Percentiles rank a stretch among this genome's conserved stretches.
These are phyloP conservation scores for Phaeoacremonium minimum DNA, from an alignment of 2,329 filamentous ascomycete species.

Conservation along the genomic window DNA sequence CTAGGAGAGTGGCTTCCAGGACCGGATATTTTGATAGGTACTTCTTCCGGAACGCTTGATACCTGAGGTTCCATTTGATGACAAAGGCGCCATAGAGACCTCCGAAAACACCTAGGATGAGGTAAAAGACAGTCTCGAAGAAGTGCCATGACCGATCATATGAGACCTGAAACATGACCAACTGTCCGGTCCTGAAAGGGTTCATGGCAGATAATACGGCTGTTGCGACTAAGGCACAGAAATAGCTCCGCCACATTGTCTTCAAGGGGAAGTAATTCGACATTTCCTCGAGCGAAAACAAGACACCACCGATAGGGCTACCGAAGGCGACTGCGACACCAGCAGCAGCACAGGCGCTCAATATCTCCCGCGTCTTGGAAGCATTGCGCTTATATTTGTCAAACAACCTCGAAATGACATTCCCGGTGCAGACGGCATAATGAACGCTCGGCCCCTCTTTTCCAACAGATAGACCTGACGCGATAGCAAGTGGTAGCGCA, in stretches of 20 bases:
- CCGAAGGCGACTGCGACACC: slow-evolving; percentile 96
- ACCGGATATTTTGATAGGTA: slow-evolving; percentile 82
- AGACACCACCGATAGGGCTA: slow-evolving; percentile 91
- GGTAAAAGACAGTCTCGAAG: slow-evolving; percentile 90
- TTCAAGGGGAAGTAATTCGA: slow-evolving; percentile 94
- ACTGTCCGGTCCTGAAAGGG: slow-evolving; percentile 90
- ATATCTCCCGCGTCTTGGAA: slow-evolving; percentile 88
- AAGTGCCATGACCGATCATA: slow-evolving; percentile 98
- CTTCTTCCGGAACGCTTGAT: slow-evolving; percentile 89
- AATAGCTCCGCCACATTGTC: slow-evolving; percentile 97
- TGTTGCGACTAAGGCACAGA: slow-evolving; percentile 92
- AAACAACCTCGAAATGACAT: slow-evolving; percentile 91
- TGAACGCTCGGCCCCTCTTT: slow-evolving; percentile 99
- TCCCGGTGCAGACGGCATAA: slow-evolving; percentile 95
- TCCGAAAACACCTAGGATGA: slow-evolving; percentile 87
- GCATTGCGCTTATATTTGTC: slow-evolving; percentile 89
- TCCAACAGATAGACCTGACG: slow-evolving; percentile 87
- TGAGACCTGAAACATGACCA: slow-evolving; percentile 98
- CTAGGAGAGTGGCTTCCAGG: slow-evolving; percentile 79
- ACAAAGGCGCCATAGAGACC: slow-evolving; percentile 94
- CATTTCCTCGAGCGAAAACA: slow-evolving; percentile 98
- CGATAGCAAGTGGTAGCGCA: slow-evolving; percentile 85
- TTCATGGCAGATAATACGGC: slow-evolving; percentile 94
- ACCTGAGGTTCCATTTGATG: slow-evolving; percentile 94
- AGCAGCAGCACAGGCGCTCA: slow-evolving; percentile 90